These are phyloP conservation scores for Scutellaria minor DNA, from an alignment of 257 asterid genomes.

Conservation along the genomic window DNA sequence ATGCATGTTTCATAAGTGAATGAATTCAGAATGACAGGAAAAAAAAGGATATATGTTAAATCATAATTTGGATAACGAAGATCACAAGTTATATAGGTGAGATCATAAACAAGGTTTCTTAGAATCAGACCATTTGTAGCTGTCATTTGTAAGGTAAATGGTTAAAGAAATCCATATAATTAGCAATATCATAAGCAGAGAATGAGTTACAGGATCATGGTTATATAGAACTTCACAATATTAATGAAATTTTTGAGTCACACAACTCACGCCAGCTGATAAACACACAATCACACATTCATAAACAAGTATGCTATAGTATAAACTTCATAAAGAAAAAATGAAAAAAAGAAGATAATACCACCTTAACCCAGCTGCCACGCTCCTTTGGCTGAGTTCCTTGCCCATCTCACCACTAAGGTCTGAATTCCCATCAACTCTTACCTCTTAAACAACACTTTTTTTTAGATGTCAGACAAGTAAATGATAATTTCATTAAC, in stretches of 20 bases:
- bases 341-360: conserved; percentile 10
- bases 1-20: conserved; percentile 64
- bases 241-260: background rate
- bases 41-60: background rate
- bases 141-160: too few species aligned
- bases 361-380: conserved; percentile 84
- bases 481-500: conserved; percentile 14
- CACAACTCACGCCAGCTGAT: background rate
- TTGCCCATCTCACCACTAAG: conserved; percentile 74
- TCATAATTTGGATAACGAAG: background rate
- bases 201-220: too few species aligned
- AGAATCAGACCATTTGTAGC: too few species aligned
- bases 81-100: background rate
- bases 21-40: conserved; percentile 28
- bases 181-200: too few species aligned
- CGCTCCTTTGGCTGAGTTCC: conserved; percentile 87
- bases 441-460: conserved; percentile 58
- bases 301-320: background rate
- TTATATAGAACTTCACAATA: too few species aligned
- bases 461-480: background rate
- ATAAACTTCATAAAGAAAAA: background rate
- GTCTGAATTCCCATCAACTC: conserved; percentile 68
- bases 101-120: too few species aligned
- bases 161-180: too few species aligned
- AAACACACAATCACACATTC: background rate